These are phyloP conservation scores for Chaetomium olivaceum DNA, from an alignment of 2,329 filamentous ascomycete genomes.

Conservation along the genomic window DNA sequence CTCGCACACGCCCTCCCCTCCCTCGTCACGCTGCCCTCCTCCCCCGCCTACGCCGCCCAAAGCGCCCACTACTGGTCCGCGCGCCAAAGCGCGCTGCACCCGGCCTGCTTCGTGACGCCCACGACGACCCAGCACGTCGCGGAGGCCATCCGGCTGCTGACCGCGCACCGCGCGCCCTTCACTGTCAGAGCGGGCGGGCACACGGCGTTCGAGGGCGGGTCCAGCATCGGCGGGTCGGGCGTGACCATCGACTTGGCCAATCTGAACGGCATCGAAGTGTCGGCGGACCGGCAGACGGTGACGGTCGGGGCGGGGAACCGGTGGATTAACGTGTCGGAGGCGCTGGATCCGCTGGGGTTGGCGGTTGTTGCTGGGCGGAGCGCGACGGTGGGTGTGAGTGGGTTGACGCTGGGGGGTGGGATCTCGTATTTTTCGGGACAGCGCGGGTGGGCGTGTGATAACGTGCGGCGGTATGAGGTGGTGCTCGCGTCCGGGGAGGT, in stretches of 20 bases:
- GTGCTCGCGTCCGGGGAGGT: constrained; percentile 49
- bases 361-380: constrained; percentile 48
- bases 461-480: constrained; percentile 47
- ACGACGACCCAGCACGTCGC: constrained; percentile 38
- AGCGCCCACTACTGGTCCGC: constrained; percentile 39
- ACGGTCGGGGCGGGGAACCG: constrained; percentile 46
- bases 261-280: constrained; percentile 42
- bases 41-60: constrained; percentile 29
- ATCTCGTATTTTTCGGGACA: constrained; percentile 50
- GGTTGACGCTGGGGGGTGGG: constrained; percentile 50
- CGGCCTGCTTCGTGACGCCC: constrained; percentile 40
- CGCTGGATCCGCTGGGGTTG: constrained; percentile 43
- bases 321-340: constrained; percentile 47
- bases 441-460: constrained; percentile 51
- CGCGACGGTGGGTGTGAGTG: constrained; percentile 46
- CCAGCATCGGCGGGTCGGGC: constrained; percentile 42
- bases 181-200: constrained; percentile 55
- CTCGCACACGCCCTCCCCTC: constrained; percentile 28
- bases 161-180: constrained; percentile 40
- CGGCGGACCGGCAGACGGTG: constrained; percentile 39
- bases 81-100: constrained; percentile 33
- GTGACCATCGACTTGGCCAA: constrained; percentile 47
- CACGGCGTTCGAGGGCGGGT: constrained; percentile 46
- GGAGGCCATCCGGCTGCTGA: constrained; percentile 30
- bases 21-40: constrained; percentile 31